A percentile compares a stretch with the other conserved stretches of the same genome.
Conservation (phyloP, 352 stramenopile genomes). For the Saprolegnia diclina region DNA sequence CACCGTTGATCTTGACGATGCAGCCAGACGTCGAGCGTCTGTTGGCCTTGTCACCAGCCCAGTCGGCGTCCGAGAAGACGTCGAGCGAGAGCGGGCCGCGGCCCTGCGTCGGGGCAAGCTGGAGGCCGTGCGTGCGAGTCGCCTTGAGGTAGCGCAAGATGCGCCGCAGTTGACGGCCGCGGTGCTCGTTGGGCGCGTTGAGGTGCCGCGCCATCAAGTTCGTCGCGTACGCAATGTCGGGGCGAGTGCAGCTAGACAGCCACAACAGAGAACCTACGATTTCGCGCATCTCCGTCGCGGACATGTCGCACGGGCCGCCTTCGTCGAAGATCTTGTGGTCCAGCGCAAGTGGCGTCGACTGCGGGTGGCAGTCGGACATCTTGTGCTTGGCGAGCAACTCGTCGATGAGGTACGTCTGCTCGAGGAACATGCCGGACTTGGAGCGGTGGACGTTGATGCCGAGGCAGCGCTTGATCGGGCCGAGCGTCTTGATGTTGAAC, state of each 20-base stretch:
- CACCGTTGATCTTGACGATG: conserved; percentile 14
- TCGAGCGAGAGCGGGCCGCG: neutral
- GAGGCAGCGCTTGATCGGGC: conserved; percentile 29
- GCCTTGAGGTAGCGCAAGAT: conserved; percentile 9
- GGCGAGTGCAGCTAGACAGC: conserved; percentile 31
- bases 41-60: conserved; percentile 24
- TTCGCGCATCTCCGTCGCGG: neutral
- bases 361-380: neutral
- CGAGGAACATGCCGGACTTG: conserved; percentile 21
- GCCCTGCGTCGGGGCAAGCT: neutral
- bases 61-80: conserved; percentile 24
- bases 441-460: conserved; percentile 29
- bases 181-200: conserved; percentile 2
- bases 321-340: neutral
- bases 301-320: neutral
- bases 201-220: neutral
- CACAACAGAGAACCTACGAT: conserved; percentile 36
- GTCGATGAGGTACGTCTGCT: conserved; percentile 30
- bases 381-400: conserved; percentile 30
- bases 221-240: conserved; percentile 30
- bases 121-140: neutral
- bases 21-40: conserved; percentile 23
- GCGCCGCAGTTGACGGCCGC: neutral
- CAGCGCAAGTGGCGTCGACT: neutral
- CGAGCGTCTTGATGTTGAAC: conserved; percentile 34